Conservation (phyloP, 176 grass and related monocot species). For the Eragrostis curvula region DNA sequence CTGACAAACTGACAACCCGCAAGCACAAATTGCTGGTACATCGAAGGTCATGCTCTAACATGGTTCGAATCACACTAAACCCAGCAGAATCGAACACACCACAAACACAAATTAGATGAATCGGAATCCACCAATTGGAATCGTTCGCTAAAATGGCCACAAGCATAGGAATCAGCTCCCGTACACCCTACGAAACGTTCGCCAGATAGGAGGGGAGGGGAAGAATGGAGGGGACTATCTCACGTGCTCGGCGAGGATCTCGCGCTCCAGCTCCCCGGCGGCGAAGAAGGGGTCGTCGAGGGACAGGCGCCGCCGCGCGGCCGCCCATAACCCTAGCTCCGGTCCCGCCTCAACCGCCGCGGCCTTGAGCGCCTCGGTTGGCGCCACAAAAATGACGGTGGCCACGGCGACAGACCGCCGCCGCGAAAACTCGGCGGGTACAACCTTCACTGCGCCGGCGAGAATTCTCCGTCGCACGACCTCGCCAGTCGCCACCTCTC, state of each 20-base stretch:
- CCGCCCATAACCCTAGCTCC: slow-evolving; percentile 62
- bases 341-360: not conserved
- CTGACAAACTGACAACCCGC: no score
- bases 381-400: no score
- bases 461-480: no score
- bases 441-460: no score
- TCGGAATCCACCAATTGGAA: not conserved
- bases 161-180: not conserved
- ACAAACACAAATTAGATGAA: no score
- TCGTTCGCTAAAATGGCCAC: not conserved
- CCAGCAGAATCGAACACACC: no score
- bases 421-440: no score
- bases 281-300: slow-evolving; percentile 88
- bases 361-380: not conserved
- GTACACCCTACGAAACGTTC: not conserved
- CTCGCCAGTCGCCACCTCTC: no score
- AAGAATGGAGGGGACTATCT: not conserved
- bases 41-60: no score
- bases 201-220: not conserved
- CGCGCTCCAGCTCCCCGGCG: slow-evolving; percentile 81
- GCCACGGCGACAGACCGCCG: no score
- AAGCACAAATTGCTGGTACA: no score
- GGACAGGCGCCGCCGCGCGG: slow-evolving; percentile 55
- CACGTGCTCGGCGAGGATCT: slow-evolving; percentile 96
- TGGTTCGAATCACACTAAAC: no score